Base-by-base conservation (phyloP, 2,329 filamentous ascomycete genomes). In the Intubia oerlemansii region DNA sequence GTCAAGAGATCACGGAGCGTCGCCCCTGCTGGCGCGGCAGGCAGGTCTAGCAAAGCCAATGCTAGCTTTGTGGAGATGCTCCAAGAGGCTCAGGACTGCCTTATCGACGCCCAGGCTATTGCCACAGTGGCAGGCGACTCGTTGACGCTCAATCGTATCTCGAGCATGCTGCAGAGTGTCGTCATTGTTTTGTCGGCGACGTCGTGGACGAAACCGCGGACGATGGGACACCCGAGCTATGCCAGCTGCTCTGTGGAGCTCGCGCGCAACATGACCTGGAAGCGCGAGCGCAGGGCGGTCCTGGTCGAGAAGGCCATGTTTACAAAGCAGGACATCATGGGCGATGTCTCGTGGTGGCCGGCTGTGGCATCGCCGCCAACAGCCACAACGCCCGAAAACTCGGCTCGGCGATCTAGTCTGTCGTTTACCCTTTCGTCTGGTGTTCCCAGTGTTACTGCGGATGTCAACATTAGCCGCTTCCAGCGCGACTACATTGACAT, bases 401-500 rank as follows among this genome's bases (percentile, higher is more conserved):
- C 27, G 15, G 18, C 23, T 5, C 16, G 51, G 24, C 53, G 53
- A 15, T 44, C 43, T 3, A 66, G 59, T 35, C 45, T 64, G 12
- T 56, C 53, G 5, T 24, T 13, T 10, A 18, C n/a, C 4, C n/a
- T 17, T 3, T 20, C 18, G 10, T 14, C 25, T 10, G 15, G 15
- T 8, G n/a, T 8, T n/a, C 8, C 19, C 8, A n/a, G n/a, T n/a
- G n/a, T n/a, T n/a, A 14, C 11, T 2, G 20, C 33, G 2, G 33
- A 32, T 3, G 17, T 28, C 8, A 60, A 73, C 36, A 60, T 70
- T 41, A 50, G 56, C 24, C 57, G 59, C 16, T 90, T 92, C 42
- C 77, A 85, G 44, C 60, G 63, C 36, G 66, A 84, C 25, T 92
- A 82, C 40, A 62, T 93, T 28, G 78, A 93, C 42, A 75, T 85